Conservation (phyloP, 2,329 filamentous ascomycete species). For the Peltaster fructicola region DNA sequence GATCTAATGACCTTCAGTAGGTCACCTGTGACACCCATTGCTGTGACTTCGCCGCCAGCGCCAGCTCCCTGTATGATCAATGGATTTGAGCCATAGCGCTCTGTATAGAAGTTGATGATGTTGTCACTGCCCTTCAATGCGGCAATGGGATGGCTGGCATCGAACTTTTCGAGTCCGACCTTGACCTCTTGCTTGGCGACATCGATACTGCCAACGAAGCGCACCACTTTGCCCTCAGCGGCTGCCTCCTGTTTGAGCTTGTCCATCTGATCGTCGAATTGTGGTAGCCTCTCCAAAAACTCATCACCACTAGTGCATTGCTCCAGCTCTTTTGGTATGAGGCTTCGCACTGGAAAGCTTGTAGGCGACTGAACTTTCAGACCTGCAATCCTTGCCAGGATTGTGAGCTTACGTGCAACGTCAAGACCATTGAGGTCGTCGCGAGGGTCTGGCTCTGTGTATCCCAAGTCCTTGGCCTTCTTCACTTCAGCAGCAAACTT, state of each 20-base stretch:
- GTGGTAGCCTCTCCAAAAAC: constrained; percentile 63
- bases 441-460: constrained; percentile 74
- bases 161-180: constrained; percentile 74
- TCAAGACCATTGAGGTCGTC: constrained; percentile 79
- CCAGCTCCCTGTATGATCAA: constrained; percentile 85
- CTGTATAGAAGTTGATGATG: constrained; percentile 96
- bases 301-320: constrained; percentile 60
- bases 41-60: constrained; percentile 86
- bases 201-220: constrained; percentile 89
- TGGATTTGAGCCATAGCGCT: constrained; percentile 79
- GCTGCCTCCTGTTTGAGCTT: constrained; percentile 69
- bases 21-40: constrained; percentile 93
- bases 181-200: constrained; percentile 65
- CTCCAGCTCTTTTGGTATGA: constrained; percentile 80
- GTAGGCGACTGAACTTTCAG: constrained; percentile 67
- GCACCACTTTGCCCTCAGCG: constrained; percentile 74
- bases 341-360: constrained; percentile 79
- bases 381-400: constrained; percentile 72
- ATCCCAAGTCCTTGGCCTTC: constrained; percentile 83
- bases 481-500: constrained; percentile 83
- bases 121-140: constrained; percentile 94
- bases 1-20: constrained; percentile 72
- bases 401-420: constrained; percentile 90
- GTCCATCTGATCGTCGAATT: constrained; percentile 83
- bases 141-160: constrained; percentile 77